These are phyloP conservation scores for Candida smagusa DNA, from an alignment of 1,139 yeast species.

Conservation along the genomic window DNA sequence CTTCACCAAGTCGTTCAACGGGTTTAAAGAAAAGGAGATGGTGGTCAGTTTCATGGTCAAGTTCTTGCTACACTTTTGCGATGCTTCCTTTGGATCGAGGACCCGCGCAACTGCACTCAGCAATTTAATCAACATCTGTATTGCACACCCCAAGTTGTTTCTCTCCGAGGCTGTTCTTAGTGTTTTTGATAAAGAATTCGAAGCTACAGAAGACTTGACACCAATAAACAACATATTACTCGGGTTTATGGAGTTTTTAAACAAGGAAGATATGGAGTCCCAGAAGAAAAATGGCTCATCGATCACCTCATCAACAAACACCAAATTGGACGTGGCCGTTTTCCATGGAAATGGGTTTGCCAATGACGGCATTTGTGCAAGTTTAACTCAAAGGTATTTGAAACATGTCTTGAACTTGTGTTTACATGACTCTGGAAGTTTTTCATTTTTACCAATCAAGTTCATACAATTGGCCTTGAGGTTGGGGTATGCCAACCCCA, in stretches of 20 bases:
- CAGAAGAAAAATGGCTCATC: conserved; percentile 34
- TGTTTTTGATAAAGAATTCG: conserved; percentile 53
- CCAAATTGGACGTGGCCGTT: conserved; percentile 42
- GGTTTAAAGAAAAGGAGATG: conserved; percentile 50
- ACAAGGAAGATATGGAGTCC: conserved; percentile 47
- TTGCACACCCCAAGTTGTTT: conserved; percentile 60
- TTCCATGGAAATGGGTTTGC: conserved; percentile 53
- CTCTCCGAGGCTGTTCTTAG: conserved; percentile 50
- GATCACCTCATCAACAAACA: conserved; percentile 25
- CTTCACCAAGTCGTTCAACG: conserved; percentile 38
- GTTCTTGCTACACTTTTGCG: conserved; percentile 53
- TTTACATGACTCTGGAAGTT: conserved; percentile 39
- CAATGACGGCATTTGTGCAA: conserved; percentile 71
- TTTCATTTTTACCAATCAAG: conserved; percentile 48
- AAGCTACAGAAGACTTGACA: conserved; percentile 17
- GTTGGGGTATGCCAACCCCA: conserved; percentile 74
- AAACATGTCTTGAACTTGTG: conserved; percentile 47
- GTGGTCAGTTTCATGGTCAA: conserved; percentile 55
- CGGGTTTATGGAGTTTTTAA: conserved; percentile 54
- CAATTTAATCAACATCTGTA: conserved; percentile 56
- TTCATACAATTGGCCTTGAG: conserved; percentile 54
- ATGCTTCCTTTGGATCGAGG: conserved; percentile 15
- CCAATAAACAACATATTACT: conserved; percentile 50
- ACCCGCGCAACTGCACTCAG: conserved; percentile 52
- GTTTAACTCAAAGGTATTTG: conserved; percentile 64